Percentiles rank a stretch among this genome's conserved stretches.
These are phyloP conservation scores for Termitomyces sp. DNA, from an alignment of 768 basidiomycete genomes.

Conservation along the genomic window DNA sequence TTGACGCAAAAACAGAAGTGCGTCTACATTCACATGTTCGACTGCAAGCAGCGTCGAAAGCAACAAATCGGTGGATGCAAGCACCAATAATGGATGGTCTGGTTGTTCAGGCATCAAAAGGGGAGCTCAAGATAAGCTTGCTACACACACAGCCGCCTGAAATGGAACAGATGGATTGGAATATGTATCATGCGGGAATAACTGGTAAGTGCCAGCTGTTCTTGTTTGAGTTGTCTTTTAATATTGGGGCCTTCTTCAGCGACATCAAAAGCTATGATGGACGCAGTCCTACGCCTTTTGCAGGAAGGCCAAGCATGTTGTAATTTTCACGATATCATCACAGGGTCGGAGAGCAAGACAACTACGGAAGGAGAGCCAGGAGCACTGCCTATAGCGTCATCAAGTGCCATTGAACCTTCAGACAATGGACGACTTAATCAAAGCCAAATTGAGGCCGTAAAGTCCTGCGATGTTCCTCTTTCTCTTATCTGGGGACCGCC, in stretches of 20 bases:
- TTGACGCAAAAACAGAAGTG: slow-evolving; percentile 43
- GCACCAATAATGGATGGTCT: slow-evolving; percentile 50
- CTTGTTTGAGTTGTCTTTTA: neutral
- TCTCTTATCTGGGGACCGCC: slow-evolving; percentile 70
- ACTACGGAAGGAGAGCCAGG: neutral
- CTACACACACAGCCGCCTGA: slow-evolving; percentile 59
- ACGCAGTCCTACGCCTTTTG: slow-evolving; percentile 46
- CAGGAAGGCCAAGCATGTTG: slow-evolving; percentile 39
- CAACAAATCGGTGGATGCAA: slow-evolving; percentile 42
- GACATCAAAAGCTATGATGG: slow-evolving; percentile 60
- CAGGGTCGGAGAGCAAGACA: slow-evolving; percentile 17
- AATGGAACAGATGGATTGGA: slow-evolving; percentile 55
- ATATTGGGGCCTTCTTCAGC: slow-evolving; percentile 25
- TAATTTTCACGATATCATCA: slow-evolving; percentile 43
- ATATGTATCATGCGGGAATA: slow-evolving; percentile 56
- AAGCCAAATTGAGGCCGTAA: slow-evolving; percentile 49
- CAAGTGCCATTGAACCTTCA: neutral
- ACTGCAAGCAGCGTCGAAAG: slow-evolving; percentile 50
- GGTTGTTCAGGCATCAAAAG: slow-evolving; percentile 46
- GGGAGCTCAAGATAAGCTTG: slow-evolving; percentile 48
- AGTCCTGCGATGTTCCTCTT: slow-evolving; percentile 36
- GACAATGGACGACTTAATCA: slow-evolving; percentile 32
- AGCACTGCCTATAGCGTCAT: neutral
- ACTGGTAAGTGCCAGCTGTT: slow-evolving; percentile 34
- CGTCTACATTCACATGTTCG: slow-evolving; percentile 65